phyloP scores from a whole-genome alignment of 2,329 filamentous ascomycete species.

The Clonostachys byssicola region DNA sequence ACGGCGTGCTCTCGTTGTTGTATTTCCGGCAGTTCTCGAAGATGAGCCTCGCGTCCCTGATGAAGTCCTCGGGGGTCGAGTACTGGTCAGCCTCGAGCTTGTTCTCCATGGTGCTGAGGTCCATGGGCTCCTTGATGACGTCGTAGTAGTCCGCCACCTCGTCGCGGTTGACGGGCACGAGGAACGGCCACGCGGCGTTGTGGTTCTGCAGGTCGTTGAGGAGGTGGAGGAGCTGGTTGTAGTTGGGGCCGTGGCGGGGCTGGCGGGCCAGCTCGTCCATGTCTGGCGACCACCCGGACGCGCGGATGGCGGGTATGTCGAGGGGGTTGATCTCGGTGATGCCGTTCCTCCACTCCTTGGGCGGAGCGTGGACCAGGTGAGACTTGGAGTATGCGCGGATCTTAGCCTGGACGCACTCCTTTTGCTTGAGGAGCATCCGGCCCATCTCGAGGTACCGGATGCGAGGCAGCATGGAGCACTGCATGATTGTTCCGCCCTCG shows the following conservation, averaged over 20 bases:
- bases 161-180: constrained; percentile 88
- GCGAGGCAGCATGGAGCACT: constrained; percentile 93
- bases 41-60: constrained; percentile 81
- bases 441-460: constrained; percentile 91
- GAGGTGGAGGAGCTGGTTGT: constrained; percentile 87
- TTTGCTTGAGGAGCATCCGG: constrained; percentile 95
- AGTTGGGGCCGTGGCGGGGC: constrained; percentile 92
- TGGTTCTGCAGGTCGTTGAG: constrained; percentile 96
- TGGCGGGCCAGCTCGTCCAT: constrained; percentile 97
- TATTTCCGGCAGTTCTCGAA: constrained; percentile 95
- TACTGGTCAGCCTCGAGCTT: constrained; percentile 95
- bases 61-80: constrained; percentile 85
- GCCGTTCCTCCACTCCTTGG: constrained; percentile 79
- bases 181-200: constrained; percentile 89
- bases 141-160: constrained; percentile 99
- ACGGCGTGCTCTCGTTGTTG: constrained; percentile 92
- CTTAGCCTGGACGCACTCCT: constrained; percentile 91
- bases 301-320: constrained; percentile 81
- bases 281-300: constrained; percentile 90
- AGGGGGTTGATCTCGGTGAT: constrained; percentile 74
- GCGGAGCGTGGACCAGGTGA: constrained; percentile 81
- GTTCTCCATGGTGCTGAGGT: constrained; percentile 89
- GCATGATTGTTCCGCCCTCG: constrained; percentile 98
- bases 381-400: constrained; percentile 87
- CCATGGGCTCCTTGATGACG: constrained; percentile 97